Base-by-base conservation (phyloP, 2,329 filamentous ascomycete genomes). In the Macrophomina phaseolina region DNA sequence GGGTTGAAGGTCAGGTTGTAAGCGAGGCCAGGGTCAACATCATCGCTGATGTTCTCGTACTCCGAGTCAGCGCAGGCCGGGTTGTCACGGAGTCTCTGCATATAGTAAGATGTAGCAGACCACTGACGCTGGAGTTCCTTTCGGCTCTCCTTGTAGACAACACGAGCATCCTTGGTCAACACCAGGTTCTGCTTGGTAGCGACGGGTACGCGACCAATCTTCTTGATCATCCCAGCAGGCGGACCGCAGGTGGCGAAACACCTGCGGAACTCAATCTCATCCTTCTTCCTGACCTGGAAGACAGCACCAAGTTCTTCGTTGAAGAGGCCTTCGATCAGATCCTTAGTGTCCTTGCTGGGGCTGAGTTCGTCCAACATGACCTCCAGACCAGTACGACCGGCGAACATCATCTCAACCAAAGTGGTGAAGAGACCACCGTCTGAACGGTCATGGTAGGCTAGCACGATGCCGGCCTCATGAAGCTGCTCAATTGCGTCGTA, bases 331-430 rank as follows among this genome's bases (percentile, higher is more conserved):
- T 93, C 88, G 7, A 97, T 82, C 18, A 96, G 80, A 73, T 89
- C 84, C 53, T 87, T 82, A 9, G 85, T 85, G 51, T 89, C 84
- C 30, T 87, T 88, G 68, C 87, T 88, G 34, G 86, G 81, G 69
- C 83, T 81, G 46, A 93, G 83, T 65, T 86, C 87, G 75, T 97
- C 94, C 67, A 97, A 83, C 84, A 92, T 91, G 68, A 98, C 84
- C 71, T 96, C 91, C 36, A 93, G 86, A 68, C 94, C 95, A 74
- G 92, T 96, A 66, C 94, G 91, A 34, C 95, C 95, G 38, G 95
- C 94, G 77, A 98, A 98, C 88, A 97, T 96, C 95, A 98, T 98
- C 81, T 99, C 95, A 2, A 90, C 92, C 40, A 98, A 81, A 5
- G 94, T 94, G 0, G 94, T 95, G 76, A 98, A 87, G 9, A 98